These are phyloP conservation scores for Fraxinus nigra DNA, from an alignment of 305 asterid genomes.

Conservation along the genomic window DNA sequence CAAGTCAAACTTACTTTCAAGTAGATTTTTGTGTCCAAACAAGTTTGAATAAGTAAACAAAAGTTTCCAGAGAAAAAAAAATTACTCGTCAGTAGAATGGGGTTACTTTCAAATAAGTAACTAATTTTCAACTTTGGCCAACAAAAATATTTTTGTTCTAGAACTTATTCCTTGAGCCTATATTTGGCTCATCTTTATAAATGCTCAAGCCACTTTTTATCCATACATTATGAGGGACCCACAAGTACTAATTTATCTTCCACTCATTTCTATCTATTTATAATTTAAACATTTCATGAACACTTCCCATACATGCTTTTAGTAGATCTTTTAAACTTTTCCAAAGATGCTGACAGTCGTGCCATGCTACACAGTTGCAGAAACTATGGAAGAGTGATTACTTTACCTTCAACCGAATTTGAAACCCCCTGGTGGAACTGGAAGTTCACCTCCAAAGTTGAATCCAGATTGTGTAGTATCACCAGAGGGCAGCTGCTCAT, in stretches of 20 bases:
- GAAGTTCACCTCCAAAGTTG: slow-evolving; percentile 42
- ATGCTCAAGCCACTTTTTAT: background rate
- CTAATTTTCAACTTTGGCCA: background rate
- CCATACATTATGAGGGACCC: background rate
- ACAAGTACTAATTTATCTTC: background rate
- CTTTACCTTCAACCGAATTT: slow-evolving; percentile 43
- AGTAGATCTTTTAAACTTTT: background rate
- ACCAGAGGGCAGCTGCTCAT: slow-evolving; percentile 41
- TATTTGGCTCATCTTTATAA: background rate
- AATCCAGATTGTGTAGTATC: slow-evolving; percentile 42
- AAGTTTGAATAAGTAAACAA: background rate
- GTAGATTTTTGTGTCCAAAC: background rate
- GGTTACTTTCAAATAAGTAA: background rate
- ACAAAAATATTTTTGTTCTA: background rate
- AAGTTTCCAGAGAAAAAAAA: background rate
- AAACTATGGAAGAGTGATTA: background rate
- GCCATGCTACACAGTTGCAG: background rate
- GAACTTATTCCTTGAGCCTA: background rate
- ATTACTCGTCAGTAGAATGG: background rate
- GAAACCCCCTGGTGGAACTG: slow-evolving; percentile 53
- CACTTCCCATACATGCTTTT: background rate
- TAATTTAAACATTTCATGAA: background rate
- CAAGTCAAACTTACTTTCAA: background rate
- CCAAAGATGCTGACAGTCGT: background rate
- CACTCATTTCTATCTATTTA: background rate